A percentile compares a stretch with the other conserved stretches of the same genome.
Conservation (phyloP, 352 stramenopile genomes). For the Pythium brachiatum region DNA sequence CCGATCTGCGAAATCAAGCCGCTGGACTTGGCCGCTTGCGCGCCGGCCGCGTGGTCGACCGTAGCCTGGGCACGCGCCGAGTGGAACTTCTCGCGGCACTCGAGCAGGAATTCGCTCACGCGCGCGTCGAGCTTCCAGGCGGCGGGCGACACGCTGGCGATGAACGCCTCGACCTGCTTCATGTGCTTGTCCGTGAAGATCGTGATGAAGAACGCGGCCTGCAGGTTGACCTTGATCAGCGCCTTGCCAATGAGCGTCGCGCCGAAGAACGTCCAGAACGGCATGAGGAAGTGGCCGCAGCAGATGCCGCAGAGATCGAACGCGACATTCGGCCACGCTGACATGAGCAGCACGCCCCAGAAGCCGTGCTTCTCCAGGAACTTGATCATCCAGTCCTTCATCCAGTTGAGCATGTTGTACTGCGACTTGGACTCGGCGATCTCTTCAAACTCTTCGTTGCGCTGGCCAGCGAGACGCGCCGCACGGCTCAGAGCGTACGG, state of each 20-base stretch:
- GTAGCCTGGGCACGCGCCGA: constrained; percentile 57
- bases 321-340: constrained; percentile 92
- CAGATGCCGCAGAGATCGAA: constrained; percentile 95
- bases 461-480: constrained; percentile 76
- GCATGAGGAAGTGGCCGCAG: constrained; percentile 93
- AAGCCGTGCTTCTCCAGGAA: constrained; percentile 92
- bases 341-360: constrained; percentile 92
- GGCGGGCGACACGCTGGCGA: constrained; percentile 68
- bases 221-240: constrained; percentile 90
- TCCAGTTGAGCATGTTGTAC: constrained; percentile 88
- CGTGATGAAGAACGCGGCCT: constrained; percentile 90
- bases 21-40: constrained; percentile 39
- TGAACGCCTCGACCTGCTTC: constrained; percentile 82
- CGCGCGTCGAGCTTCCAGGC: constrained; percentile 74
- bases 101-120: constrained; percentile 84
- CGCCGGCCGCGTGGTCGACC: constrained; percentile 51
- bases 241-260: constrained; percentile 93
- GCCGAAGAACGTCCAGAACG: constrained; percentile 95
- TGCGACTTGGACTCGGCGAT: constrained; percentile 79
- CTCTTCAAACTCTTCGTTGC: constrained; percentile 90
- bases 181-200: constrained; percentile 88
- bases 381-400: constrained; percentile 93
- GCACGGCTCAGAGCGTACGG: constrained; percentile 91
- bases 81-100: constrained; percentile 87
- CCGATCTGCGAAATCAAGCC: constrained; percentile 74